These are phyloP conservation scores for Magnusiomyces clavatus DNA, from an alignment of 1,139 yeast species.

Conservation along the genomic window DNA sequence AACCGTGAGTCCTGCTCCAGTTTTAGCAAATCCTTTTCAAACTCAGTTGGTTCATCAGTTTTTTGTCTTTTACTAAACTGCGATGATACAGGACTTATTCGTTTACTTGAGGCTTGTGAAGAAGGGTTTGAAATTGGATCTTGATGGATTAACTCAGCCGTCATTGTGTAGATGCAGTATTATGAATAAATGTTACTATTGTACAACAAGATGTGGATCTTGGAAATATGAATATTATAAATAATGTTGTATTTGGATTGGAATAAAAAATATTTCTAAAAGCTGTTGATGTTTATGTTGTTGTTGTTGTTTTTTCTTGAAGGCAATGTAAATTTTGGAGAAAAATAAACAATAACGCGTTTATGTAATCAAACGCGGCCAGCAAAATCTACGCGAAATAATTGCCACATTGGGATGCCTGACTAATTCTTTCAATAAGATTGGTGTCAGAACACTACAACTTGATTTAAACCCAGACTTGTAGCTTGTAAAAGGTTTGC, in stretches of 20 bases:
- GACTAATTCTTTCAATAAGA: no score
- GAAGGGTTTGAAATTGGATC: no score
- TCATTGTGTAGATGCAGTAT: no score
- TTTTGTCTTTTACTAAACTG: conserved; percentile 9
- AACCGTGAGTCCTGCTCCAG: conserved; percentile 35
- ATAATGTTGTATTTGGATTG: no score
- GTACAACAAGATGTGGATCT: no score
- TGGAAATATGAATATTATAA: no score
- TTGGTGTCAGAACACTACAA: no score
- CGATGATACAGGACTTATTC: neutral
- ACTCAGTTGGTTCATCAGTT: conserved; percentile 25
- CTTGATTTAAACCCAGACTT: no score
- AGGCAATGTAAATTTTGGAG: neutral
- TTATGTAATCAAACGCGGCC: conserved; percentile 1
- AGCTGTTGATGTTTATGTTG: conserved; percentile 1
- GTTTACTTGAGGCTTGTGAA: neutral
- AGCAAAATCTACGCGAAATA: conserved; percentile 2
- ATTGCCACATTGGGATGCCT: neutral
- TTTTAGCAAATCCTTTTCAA: conserved; percentile 42
- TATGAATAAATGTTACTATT: no score
- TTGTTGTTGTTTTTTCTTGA: neutral
- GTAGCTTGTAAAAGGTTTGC: no score
- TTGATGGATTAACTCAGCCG: no score
- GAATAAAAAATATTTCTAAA: neutral
- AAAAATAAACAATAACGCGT: conserved; percentile 4